phyloP scores from a whole-genome alignment of 495 filamentous ascomycete species.

The Aspergillus conjunctus region DNA sequence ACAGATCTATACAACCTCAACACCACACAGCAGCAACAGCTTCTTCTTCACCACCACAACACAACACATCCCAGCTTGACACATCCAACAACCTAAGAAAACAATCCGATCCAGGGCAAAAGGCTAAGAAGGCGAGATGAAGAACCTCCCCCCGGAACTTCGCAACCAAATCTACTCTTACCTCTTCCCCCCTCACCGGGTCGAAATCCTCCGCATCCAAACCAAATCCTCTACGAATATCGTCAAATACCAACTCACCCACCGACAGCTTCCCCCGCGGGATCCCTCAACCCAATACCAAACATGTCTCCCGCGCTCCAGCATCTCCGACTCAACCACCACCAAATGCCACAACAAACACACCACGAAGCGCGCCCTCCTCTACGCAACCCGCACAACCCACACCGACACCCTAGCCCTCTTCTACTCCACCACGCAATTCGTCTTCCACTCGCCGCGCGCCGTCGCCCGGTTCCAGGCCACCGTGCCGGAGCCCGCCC shows the following conservation, averaged over 20 bases:
- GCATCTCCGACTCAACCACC: background rate
- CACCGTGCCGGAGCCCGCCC: constrained; percentile 10
- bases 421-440: constrained; percentile 30
- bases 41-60: background rate
- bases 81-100: background rate
- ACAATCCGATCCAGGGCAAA: no score
- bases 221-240: background rate
- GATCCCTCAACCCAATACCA: constrained; percentile 1
- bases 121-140: background rate
- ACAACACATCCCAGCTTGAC: background rate
- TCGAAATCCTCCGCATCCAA: constrained; percentile 18
- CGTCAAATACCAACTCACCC: constrained; percentile 16
- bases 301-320: background rate
- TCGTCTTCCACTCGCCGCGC: constrained; percentile 26
- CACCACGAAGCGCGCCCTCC: constrained; percentile 6
- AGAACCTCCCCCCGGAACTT: constrained; percentile 20
- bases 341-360: background rate
- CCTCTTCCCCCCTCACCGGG: constrained; percentile 18
- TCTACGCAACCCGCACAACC: constrained; percentile 21
- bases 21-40: background rate
- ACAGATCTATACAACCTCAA: background rate
- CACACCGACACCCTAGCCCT: constrained; percentile 24
- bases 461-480: constrained; percentile 21
- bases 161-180: constrained; percentile 22
- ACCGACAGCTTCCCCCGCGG: constrained; percentile 10